These are phyloP conservation scores for Leavenworthia alabamica DNA, from an alignment of 345 rosid species.

Conservation along the genomic window DNA sequence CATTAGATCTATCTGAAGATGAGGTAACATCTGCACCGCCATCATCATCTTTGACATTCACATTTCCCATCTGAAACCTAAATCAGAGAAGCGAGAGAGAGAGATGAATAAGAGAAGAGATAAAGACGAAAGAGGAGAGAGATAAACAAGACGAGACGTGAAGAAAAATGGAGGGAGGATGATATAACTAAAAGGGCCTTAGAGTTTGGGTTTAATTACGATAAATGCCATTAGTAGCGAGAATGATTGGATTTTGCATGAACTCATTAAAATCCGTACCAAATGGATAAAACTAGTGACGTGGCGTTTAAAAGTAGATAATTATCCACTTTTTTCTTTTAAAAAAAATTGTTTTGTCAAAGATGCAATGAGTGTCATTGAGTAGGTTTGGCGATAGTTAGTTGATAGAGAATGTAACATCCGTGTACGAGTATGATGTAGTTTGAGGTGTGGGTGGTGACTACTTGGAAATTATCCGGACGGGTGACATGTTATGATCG, in stretches of 20 bases:
- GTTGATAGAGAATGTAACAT: no score
- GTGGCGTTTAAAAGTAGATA: constrained; percentile 16
- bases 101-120: neutral
- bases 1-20: constrained; percentile 40
- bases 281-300: constrained; percentile 32
- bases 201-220: constrained; percentile 10
- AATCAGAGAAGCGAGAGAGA: constrained; percentile 23
- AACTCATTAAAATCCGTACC: constrained; percentile 27
- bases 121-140: neutral
- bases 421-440: no score
- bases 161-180: constrained; percentile 15
- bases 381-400: no score
- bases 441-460: no score
- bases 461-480: no score
- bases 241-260: neutral
- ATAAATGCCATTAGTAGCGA: constrained; percentile 6
- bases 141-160: constrained; percentile 2
- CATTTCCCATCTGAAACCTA: constrained; percentile 65
- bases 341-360: no score
- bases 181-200: constrained; percentile 5
- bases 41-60: constrained; percentile 55
- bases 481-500: no score
- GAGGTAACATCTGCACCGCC: constrained; percentile 17
- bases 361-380: no score
- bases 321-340: neutral